Evolutionary conservation across 2,329 filamentous ascomycete species (phyloP).

Genomic region (Aspergillus sp.): DNA sequence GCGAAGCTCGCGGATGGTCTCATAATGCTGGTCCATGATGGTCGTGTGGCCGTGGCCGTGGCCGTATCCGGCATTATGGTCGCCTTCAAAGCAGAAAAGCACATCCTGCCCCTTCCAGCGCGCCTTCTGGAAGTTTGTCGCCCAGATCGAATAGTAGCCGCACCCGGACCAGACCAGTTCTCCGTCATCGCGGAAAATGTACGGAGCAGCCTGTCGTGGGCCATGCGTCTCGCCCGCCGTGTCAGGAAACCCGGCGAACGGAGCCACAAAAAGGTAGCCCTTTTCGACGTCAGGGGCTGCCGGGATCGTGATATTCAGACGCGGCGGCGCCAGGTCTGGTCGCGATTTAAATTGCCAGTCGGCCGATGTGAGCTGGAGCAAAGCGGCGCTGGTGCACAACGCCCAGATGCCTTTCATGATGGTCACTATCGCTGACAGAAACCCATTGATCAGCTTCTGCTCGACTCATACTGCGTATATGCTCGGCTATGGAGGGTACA

Average conservation of each 20-base stretch:
- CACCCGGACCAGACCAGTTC: conserved; percentile 51
- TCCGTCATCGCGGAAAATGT: conserved; percentile 47
- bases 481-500: conserved; percentile 26
- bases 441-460: too few relatives aligned
- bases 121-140: conserved; percentile 43
- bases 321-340: conserved; percentile 39
- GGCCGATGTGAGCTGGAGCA: too few relatives aligned
- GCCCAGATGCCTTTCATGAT: too few relatives aligned
- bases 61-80: conserved; percentile 43
- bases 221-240: conserved; percentile 11
- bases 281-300: conserved; percentile 25
- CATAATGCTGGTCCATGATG: conserved; percentile 46
- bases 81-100: conserved; percentile 46
- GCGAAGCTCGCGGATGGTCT: conserved; percentile 45
- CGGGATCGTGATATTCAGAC: conserved; percentile 31
- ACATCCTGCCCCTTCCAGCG: conserved; percentile 45
- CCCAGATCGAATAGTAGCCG: conserved; percentile 44
- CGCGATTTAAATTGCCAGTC: conserved; percentile 42
- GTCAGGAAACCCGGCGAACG: conserved; percentile 23
- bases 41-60: conserved; percentile 48
- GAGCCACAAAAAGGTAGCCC: conserved; percentile 32
- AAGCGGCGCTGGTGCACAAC: too few relatives aligned
- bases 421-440: too few relatives aligned
- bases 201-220: conserved; percentile 45
- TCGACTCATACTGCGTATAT: too few relatives aligned